A percentile compares a stretch with the other conserved stretches of the same genome.
These are phyloP conservation scores for Plectranthus barbatus DNA, from an alignment of 257 asterid species.

Conservation along the genomic window DNA sequence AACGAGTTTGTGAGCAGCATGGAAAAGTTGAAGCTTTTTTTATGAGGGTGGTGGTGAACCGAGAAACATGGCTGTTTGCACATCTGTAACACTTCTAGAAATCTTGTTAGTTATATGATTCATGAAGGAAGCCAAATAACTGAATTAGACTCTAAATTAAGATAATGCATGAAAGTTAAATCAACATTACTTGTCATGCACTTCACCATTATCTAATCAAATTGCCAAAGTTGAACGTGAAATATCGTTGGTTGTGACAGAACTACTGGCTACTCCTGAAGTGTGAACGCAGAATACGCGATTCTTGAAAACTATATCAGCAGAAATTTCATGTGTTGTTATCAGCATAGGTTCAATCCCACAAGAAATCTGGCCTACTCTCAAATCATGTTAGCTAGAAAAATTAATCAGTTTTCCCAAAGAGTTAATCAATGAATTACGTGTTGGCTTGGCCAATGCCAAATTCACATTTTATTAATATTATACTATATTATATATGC, in stretches of 20 bases:
- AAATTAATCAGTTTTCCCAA: constrained; percentile 17
- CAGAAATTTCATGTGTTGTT: constrained; percentile 8
- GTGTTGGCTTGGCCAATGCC: constrained; percentile 20
- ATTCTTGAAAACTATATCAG: background rate
- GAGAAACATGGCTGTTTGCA: background rate
- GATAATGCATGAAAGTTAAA: background rate
- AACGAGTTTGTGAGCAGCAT: too few relatives aligned
- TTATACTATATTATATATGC: background rate
- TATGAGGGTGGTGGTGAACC: too few relatives aligned
- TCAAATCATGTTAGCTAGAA: constrained; percentile 4
- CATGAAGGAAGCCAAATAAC: background rate
- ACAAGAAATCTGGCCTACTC: constrained; percentile 21
- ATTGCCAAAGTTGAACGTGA: background rate
- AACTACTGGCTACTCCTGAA: background rate
- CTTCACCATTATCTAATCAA: constrained; percentile 26
- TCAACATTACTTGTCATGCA: constrained; percentile 20
- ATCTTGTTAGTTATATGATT: background rate
- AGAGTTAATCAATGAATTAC: constrained; percentile 24
- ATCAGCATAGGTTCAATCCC: constrained; percentile 21
- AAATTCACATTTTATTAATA: background rate
- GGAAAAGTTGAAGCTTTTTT: too few relatives aligned
- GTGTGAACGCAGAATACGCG: constrained; percentile 16
- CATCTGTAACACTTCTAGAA: background rate
- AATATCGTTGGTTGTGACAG: background rate
- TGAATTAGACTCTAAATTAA: background rate